phyloP scores from a whole-genome alignment of 805 yeast genomes.

The Grigorovia yakushimaensis region DNA sequence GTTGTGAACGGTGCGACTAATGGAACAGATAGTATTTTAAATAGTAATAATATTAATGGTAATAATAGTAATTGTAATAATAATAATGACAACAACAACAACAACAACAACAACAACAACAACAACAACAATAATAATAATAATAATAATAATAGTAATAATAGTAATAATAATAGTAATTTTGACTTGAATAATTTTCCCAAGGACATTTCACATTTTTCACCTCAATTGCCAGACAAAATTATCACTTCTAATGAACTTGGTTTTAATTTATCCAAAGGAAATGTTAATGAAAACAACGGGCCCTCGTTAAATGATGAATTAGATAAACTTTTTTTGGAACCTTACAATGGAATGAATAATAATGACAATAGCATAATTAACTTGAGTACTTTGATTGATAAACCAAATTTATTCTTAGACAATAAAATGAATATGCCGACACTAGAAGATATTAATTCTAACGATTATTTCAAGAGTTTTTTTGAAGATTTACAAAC shows the following conservation, averaged over 20 bases:
- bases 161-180: neutral
- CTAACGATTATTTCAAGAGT: slow-evolving; percentile 19
- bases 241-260: neutral
- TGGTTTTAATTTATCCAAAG: neutral
- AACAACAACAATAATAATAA: no score
- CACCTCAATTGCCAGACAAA: neutral
- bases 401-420: slow-evolving; percentile 20
- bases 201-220: neutral
- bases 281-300: neutral
- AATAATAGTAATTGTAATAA: no score
- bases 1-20: neutral
- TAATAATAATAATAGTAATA: no score
- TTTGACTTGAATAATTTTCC: neutral
- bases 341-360: slow-evolving; percentile 1
- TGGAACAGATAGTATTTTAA: neutral
- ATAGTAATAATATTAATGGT: no score
- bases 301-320: neutral
- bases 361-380: slow-evolving; percentile 3
- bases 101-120: no score
- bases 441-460: slow-evolving; percentile 12
- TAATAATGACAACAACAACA: neutral
- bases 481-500: slow-evolving; percentile 8
- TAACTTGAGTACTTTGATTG: slow-evolving; percentile 25
- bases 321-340: slow-evolving; percentile 5
- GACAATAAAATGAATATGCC: neutral